phyloP scores from a whole-genome alignment of 2,329 filamentous ascomycete species.

The Microdochium paspali region DNA sequence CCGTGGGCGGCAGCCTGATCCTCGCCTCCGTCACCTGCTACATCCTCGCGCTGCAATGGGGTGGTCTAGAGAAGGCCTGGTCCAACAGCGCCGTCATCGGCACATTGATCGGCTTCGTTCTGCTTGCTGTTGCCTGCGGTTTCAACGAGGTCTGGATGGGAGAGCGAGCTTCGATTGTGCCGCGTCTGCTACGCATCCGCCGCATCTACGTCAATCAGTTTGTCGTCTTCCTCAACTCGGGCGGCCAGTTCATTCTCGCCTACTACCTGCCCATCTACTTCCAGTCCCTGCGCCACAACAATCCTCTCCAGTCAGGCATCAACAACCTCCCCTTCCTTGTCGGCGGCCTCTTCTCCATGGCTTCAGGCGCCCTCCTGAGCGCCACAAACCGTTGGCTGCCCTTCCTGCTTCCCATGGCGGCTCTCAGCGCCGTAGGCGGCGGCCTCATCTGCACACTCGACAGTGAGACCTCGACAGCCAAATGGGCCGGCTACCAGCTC shows the following conservation, averaged over 20 bases:
- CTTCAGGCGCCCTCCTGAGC: constrained; percentile 15
- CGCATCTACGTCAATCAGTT: constrained; percentile 10
- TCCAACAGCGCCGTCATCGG: constrained; percentile 20
- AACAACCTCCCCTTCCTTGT: constrained; percentile 25
- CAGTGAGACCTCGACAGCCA: constrained; percentile 12
- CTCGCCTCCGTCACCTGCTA: constrained; percentile 29
- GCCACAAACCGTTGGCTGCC: constrained; percentile 16
- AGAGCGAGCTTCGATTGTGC: constrained; percentile 19
- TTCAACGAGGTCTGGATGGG: constrained; percentile 22
- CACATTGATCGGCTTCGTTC: constrained; percentile 19
- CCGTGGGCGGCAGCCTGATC: constrained; percentile 14
- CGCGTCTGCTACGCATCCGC: constrained; percentile 1
- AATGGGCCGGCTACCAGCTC: constrained; percentile 35
- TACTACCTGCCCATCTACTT: constrained; percentile 31
- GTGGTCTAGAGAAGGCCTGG: constrained; percentile 26
- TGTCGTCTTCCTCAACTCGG: constrained; percentile 17
- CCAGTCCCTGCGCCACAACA: constrained; percentile 23
- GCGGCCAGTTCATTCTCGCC: constrained; percentile 20
- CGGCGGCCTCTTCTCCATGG: constrained; percentile 19
- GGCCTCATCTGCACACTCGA: constrained; percentile 21
- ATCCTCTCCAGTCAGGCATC: constrained; percentile 20
- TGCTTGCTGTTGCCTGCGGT: constrained; percentile 21
- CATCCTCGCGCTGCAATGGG: constrained; percentile 37
- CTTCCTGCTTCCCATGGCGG: constrained; percentile 23
- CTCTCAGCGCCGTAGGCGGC: constrained; percentile 18